Percentiles rank a stretch among this genome's conserved stretches.
Evolutionary conservation across 2,329 filamentous ascomycete genomes (phyloP).

Genomic region (Alternaria tenuissima): DNA sequence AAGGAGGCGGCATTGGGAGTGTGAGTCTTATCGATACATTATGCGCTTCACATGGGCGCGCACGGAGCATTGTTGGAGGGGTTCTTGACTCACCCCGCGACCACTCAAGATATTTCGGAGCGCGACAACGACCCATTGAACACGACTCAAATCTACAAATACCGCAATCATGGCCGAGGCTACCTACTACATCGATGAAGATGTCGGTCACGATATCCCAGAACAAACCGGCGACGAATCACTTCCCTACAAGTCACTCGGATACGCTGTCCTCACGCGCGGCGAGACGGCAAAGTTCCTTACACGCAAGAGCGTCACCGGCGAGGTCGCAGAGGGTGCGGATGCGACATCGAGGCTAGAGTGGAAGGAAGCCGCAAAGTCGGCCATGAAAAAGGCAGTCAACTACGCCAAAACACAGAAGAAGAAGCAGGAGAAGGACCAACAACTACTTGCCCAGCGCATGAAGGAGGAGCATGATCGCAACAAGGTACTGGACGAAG

Average conservation of each 20-base stretch:
- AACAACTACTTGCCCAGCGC: conserved; percentile 74
- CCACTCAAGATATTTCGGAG: conserved; percentile 40
- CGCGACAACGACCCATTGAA: conserved; percentile 25
- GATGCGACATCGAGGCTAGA: conserved; percentile 70
- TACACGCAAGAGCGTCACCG: conserved; percentile 64
- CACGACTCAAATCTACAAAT: conserved; percentile 35
- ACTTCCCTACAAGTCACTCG: conserved; percentile 82
- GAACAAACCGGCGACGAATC: conserved; percentile 72
- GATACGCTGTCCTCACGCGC: conserved; percentile 78
- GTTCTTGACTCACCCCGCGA: conserved; percentile 33
- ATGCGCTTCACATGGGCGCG: conserved; percentile 25
- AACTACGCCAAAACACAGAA: conserved; percentile 77
- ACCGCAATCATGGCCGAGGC: conserved; percentile 48
- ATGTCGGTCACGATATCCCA: conserved; percentile 74
- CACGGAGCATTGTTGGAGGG: conserved; percentile 20
- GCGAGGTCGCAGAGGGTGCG: conserved; percentile 52
- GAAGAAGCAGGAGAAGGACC: conserved; percentile 84
- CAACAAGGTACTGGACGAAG: conserved; percentile 77
- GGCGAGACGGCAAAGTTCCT: conserved; percentile 70
- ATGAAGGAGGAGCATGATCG: conserved; percentile 76
- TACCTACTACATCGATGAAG: conserved; percentile 80
- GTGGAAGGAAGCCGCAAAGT: conserved; percentile 86
- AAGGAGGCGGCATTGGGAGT: conserved; percentile 14
- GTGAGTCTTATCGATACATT: conserved; percentile 27
- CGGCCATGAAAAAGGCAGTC: conserved; percentile 84